phyloP scores from a whole-genome alignment of 2,329 filamentous ascomycete genomes.

The Plenodomus biglobosus region DNA sequence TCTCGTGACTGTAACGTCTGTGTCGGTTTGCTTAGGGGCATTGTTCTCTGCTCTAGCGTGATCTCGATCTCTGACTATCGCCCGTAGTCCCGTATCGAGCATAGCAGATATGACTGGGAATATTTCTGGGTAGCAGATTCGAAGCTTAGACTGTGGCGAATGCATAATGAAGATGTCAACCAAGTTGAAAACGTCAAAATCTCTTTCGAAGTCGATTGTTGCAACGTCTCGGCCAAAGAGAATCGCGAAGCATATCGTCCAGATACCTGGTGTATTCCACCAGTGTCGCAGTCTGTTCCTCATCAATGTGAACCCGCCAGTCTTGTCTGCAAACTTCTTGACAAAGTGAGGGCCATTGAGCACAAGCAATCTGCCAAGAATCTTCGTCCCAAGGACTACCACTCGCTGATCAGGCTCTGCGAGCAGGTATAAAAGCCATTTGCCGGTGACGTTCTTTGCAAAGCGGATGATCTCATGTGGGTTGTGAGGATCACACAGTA shows the following conservation, averaged over 20 bases:
- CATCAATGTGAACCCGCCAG: slow-evolving; percentile 85
- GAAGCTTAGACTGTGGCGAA: slow-evolving; percentile 48
- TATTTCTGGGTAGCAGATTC: slow-evolving; percentile 76
- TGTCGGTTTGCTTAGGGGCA: slow-evolving; percentile 17
- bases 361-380: slow-evolving; percentile 81
- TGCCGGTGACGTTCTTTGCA: slow-evolving; percentile 91
- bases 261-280: slow-evolving; percentile 84
- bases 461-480: slow-evolving; percentile 77
- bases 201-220: slow-evolving; percentile 69
- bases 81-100: slow-evolving; percentile 79
- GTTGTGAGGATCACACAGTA: slow-evolving; percentile 75
- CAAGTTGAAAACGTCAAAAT: slow-evolving; percentile 74
- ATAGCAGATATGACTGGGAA: slow-evolving; percentile 80
- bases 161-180: slow-evolving; percentile 66
- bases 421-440: slow-evolving; percentile 92
- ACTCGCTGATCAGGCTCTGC: slow-evolving; percentile 84
- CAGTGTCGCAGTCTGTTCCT: slow-evolving; percentile 78
- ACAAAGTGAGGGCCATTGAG: slow-evolving; percentile 79
- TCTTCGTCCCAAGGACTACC: slow-evolving; percentile 76
- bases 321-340: slow-evolving; percentile 81
- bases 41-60: slow-evolving; percentile 20
- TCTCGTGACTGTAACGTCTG: slow-evolving; percentile 32
- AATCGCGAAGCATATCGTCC: slow-evolving; percentile 86
- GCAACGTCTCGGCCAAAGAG: slow-evolving; percentile 83
- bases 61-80: slow-evolving; percentile 41